Evolutionary conservation across 768 basidiomycete genomes (phyloP).

Genomic region (Mycena vitilis): DNA sequence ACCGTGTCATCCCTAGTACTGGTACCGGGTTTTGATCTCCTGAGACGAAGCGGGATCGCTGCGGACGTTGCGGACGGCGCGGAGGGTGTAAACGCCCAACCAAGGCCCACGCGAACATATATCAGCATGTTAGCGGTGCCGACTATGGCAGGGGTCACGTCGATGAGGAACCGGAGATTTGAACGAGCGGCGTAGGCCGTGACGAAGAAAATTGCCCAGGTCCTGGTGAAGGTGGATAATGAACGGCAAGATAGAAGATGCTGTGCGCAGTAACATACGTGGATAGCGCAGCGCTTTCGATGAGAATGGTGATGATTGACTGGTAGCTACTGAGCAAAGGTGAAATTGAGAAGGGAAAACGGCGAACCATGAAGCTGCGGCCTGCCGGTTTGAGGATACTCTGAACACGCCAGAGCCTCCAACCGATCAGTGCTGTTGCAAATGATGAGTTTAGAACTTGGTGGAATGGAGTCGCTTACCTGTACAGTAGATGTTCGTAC

Average conservation of each 20-base stretch:
- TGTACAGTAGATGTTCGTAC: slow-evolving; percentile 28
- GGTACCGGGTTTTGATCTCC: background rate
- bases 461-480: background rate
- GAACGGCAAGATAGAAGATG: no score
- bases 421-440: slow-evolving; percentile 5
- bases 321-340: background rate
- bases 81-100: slow-evolving; percentile 11
- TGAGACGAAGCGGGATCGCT: background rate
- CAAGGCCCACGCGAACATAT: slow-evolving; percentile 20
- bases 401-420: slow-evolving; percentile 23
- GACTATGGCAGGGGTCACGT: slow-evolving; percentile 20
- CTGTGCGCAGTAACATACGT: background rate
- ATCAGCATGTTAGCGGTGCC: slow-evolving; percentile 20
- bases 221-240: background rate
- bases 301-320: slow-evolving; percentile 6
- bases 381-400: slow-evolving; percentile 4
- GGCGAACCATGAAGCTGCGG: background rate
- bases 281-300: slow-evolving; percentile 20
- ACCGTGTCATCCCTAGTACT: background rate
- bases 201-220: slow-evolving; percentile 24
- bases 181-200: slow-evolving; percentile 3
- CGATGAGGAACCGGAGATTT: slow-evolving; percentile 27
- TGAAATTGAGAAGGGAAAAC: background rate
- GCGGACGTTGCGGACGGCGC: background rate
- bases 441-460: background rate